Conservation (phyloP, 2,329 filamentous ascomycete genomes). For the Hypoxylon sp. region DNA sequence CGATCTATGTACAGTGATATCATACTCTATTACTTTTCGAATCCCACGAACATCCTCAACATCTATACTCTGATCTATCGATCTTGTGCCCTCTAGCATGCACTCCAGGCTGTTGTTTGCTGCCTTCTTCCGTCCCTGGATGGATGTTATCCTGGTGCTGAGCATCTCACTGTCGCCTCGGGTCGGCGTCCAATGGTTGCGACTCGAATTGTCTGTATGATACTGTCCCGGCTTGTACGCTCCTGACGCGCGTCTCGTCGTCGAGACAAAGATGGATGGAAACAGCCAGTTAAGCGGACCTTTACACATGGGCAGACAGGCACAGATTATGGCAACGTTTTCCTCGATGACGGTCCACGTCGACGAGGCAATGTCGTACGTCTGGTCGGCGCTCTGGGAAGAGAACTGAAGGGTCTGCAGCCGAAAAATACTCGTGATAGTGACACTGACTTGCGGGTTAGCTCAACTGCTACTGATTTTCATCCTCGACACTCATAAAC, state of each 20-base stretch:
- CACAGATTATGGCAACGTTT: slow-evolving; percentile 51
- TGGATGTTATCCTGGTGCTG: slow-evolving; percentile 39
- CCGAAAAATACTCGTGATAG: slow-evolving; percentile 53
- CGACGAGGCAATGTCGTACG: slow-evolving; percentile 48
- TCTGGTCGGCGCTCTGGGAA: slow-evolving; percentile 47
- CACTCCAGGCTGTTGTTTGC: slow-evolving; percentile 48
- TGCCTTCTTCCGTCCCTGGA: slow-evolving; percentile 32
- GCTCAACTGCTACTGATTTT: background rate
- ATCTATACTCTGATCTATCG: slow-evolving; percentile 11
- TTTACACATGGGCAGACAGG: slow-evolving; percentile 52
- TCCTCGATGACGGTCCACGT: slow-evolving; percentile 52
- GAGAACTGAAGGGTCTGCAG: slow-evolving; percentile 52
- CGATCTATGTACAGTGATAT: slow-evolving; percentile 46
- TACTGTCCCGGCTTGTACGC: slow-evolving; percentile 10
- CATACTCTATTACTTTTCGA: slow-evolving; percentile 49
- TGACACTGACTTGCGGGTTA: slow-evolving; percentile 39
- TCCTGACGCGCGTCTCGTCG: slow-evolving; percentile 8
- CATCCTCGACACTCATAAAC: background rate
- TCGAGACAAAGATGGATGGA: slow-evolving; percentile 44
- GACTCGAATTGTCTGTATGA: slow-evolving; percentile 31
- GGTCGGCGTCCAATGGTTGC: slow-evolving; percentile 47
- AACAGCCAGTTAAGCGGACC: slow-evolving; percentile 50
- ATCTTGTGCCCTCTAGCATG: slow-evolving; percentile 42
- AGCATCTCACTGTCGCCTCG: slow-evolving; percentile 44
- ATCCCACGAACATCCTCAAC: slow-evolving; percentile 41